These are phyloP conservation scores for Malania oleifera DNA, from an alignment of 164 flowering plant species.

Conservation along the genomic window DNA sequence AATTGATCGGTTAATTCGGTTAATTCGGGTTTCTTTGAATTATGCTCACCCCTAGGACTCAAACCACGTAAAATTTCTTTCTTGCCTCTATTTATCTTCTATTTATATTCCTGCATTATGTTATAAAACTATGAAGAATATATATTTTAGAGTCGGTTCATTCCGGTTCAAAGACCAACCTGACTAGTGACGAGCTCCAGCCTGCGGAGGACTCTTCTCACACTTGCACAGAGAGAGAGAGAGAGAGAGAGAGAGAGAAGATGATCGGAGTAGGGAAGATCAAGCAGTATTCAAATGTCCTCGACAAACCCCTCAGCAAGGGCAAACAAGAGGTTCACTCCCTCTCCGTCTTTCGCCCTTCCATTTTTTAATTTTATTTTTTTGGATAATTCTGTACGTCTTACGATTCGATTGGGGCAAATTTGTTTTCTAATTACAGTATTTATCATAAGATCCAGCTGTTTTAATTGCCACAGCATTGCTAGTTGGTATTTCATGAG, in stretches of 20 bases:
- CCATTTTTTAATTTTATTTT: not conserved
- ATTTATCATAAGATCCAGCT: not conserved
- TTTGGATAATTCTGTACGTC: not conserved
- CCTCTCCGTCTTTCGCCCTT: slow-evolving; percentile 6
- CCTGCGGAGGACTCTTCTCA: not conserved
- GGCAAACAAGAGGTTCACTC: slow-evolving; percentile 92
- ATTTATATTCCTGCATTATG: too few relatives aligned
- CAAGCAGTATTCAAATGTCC: slow-evolving; percentile 89
- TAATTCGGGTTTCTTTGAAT: too few relatives aligned
- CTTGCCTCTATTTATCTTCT: too few relatives aligned
- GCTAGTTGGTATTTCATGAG: not conserved
- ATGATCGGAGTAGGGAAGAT: slow-evolving; percentile 96
- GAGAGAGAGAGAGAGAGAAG: slow-evolving; percentile 3
- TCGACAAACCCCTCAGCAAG: slow-evolving; percentile 93
- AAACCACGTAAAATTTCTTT: too few relatives aligned
- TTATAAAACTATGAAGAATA: too few relatives aligned
- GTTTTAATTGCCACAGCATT: not conserved
- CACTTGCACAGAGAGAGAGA: not conserved
- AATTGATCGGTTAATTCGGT: too few relatives aligned
- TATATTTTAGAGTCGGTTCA: not conserved
- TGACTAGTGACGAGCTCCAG: too few relatives aligned
- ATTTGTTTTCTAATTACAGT: not conserved
- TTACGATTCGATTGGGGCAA: not conserved
- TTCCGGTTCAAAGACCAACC: not conserved
- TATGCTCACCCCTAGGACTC: too few relatives aligned